phyloP scores from a whole-genome alignment of 2,329 filamentous ascomycete species.

The Fusarium sp. region DNA sequence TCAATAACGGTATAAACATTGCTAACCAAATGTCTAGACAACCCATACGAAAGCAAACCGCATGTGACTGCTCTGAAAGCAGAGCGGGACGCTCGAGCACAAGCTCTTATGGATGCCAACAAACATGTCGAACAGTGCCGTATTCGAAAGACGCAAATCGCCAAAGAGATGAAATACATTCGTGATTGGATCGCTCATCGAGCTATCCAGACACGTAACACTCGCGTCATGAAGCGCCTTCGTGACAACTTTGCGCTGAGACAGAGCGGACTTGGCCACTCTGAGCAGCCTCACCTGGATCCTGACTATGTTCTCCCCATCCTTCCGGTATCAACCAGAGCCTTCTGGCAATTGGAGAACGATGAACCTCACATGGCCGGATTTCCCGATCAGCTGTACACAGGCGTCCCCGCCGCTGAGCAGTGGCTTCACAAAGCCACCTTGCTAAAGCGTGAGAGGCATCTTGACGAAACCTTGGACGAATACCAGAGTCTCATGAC shows the following conservation, averaged over 20 bases:
- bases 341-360: constrained; percentile 16
- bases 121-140: too few relatives aligned
- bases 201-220: constrained; percentile 4
- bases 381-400: neutral
- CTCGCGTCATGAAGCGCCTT: neutral
- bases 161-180: fast-evolving
- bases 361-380: neutral
- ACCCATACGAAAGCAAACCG: too few relatives aligned
- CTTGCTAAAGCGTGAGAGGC: constrained; percentile 1
- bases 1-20: too few relatives aligned
- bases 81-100: too few relatives aligned
- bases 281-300: too few relatives aligned
- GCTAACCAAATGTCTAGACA: too few relatives aligned
- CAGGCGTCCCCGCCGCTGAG: constrained; percentile 12
- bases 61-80: too few relatives aligned
- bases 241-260: neutral
- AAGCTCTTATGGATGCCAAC: too few relatives aligned
- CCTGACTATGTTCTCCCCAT: neutral
- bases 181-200: neutral
- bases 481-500: constrained; percentile 5
- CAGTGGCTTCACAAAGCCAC: constrained; percentile 11
- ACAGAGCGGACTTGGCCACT: neutral
- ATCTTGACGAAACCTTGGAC: constrained; percentile 4
- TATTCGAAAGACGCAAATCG: neutral
- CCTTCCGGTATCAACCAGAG: constrained; percentile 14